Evolutionary conservation across 768 basidiomycete genomes (phyloP).

Genomic region (Lentinula aciculospora): DNA sequence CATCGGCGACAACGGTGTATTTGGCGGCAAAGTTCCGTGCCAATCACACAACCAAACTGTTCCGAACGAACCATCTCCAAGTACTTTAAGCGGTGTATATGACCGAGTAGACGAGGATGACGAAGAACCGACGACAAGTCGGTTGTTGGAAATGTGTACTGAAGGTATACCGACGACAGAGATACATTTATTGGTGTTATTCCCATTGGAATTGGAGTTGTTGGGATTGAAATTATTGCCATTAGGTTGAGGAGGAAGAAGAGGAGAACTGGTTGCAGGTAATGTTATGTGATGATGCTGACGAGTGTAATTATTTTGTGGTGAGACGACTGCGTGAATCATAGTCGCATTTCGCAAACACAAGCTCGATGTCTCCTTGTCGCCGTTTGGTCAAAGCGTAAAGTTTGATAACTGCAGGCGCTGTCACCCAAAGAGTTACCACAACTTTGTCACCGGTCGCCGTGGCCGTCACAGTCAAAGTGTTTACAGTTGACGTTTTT

Average conservation of each 20-base stretch:
- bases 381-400: too few species aligned
- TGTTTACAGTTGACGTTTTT: not conserved
- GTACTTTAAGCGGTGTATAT: conserved; percentile 92
- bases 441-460: not conserved
- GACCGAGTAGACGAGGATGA: conserved; percentile 75
- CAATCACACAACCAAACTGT: conserved; percentile 99
- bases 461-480: not conserved
- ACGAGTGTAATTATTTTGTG: conserved; percentile 17
- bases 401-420: not conserved
- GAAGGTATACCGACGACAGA: conserved; percentile 71
- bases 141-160: conserved; percentile 63
- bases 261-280: not conserved
- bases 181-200: conserved; percentile 43
- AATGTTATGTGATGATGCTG: conserved; percentile 17
- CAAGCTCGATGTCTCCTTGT: not conserved
- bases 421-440: not conserved
- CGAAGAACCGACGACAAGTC: conserved; percentile 68
- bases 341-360: conserved; percentile 9
- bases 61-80: conserved; percentile 98
- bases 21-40: conserved; percentile 92
- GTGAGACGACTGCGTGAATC: conserved; percentile 4
- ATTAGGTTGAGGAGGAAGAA: conserved; percentile 1
- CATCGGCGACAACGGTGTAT: conserved; percentile 90
- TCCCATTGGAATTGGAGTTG: conserved; percentile 26
- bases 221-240: conserved; percentile 18